Percentiles rank a stretch among this genome's conserved stretches.
Evolutionary conservation across 495 filamentous ascomycete species (phyloP).

Genomic region (Pyrenopolyporus hunteri): DNA sequence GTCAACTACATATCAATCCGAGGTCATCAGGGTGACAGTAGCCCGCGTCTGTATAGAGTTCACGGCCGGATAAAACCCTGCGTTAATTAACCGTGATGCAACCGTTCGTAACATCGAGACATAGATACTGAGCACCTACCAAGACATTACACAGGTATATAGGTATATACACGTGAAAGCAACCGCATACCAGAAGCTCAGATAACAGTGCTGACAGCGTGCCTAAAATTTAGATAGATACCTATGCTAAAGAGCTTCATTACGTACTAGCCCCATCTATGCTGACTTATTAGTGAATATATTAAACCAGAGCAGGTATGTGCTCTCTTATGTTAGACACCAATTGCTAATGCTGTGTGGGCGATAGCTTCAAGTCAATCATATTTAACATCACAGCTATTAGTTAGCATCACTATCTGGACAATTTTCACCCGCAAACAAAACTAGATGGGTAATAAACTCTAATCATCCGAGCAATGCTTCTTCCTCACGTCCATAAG

Average conservation of each 20-base stretch:
- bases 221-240: no score
- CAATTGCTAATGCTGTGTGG: no score
- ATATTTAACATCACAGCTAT: no score
- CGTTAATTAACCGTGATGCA: background rate
- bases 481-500: conserved; percentile 23
- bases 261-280: background rate
- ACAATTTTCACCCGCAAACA: background rate
- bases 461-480: background rate
- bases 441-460: background rate
- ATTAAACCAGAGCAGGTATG: no score
- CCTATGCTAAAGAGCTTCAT: no score
- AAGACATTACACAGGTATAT: background rate
- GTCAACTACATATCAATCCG: no score
- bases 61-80: background rate
- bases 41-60: background rate
- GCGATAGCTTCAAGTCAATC: no score
- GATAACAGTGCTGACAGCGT: no score
- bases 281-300: background rate
- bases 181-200: background rate
- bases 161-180: background rate
- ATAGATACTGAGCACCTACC: background rate
- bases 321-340: no score
- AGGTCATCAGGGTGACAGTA: background rate
- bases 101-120: background rate
- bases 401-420: no score